phyloP scores from a whole-genome alignment of 2,329 filamentous ascomycete genomes.

The Fusarium decemcellulare region DNA sequence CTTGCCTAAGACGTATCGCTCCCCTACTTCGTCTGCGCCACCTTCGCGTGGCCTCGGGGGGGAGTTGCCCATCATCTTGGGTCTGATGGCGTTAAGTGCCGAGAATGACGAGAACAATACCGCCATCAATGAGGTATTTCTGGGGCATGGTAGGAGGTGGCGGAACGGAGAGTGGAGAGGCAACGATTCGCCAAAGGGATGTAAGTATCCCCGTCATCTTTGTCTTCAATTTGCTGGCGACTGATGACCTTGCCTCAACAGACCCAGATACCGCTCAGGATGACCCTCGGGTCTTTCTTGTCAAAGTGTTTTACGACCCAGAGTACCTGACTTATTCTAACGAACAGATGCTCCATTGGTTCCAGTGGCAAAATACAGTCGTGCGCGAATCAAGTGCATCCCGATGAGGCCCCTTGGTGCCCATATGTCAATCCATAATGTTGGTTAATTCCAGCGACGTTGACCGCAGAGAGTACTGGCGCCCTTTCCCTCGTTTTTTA shows the following conservation, averaged over 20 bases:
- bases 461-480: no score
- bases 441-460: no score
- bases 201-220: conserved; percentile 40
- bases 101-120: conserved; percentile 13
- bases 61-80: conserved; percentile 56
- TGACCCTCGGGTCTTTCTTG: conserved; percentile 51
- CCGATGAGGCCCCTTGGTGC: background rate
- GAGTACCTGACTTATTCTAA: conserved; percentile 47
- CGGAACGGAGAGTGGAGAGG: conserved; percentile 46
- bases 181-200: conserved; percentile 37
- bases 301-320: conserved; percentile 52
- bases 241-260: conserved; percentile 16
- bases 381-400: conserved; percentile 38
- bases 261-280: conserved; percentile 45
- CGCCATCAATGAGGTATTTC: conserved; percentile 42
- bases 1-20: conserved; percentile 51
- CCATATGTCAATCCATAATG: no score
- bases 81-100: conserved; percentile 55
- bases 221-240: background rate
- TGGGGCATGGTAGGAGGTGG: conserved; percentile 43
- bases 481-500: background rate
- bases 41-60: conserved; percentile 54
- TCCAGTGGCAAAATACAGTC: conserved; percentile 47
- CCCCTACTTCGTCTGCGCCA: conserved; percentile 13
- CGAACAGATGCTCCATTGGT: conserved; percentile 28